phyloP scores from a whole-genome alignment of 257 asterid genomes.

The Ligustrum vulgare region DNA sequence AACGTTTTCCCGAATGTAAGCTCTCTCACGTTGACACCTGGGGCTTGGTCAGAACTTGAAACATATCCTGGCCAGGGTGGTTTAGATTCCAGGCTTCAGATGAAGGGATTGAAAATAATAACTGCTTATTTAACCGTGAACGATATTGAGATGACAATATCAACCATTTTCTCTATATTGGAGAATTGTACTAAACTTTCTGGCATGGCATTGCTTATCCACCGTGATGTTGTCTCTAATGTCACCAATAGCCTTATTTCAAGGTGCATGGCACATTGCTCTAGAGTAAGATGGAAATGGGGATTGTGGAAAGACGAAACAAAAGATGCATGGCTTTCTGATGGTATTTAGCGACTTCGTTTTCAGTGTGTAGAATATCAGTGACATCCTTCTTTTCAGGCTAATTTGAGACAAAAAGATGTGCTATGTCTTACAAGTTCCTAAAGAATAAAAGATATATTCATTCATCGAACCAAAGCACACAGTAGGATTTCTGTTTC shows the following conservation, averaged over 20 bases:
- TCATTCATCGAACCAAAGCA: background rate
- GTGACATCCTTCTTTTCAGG: background rate
- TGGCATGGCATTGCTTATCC: constrained; percentile 48
- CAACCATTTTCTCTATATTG: constrained; percentile 45
- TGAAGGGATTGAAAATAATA: constrained; percentile 56
- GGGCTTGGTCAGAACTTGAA: constrained; percentile 65
- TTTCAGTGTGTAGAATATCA: background rate
- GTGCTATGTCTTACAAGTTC: background rate
- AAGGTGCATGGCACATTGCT: constrained; percentile 46
- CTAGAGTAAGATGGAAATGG: constrained; percentile 76
- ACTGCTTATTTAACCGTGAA: constrained; percentile 59
- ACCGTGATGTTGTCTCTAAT: constrained; percentile 57
- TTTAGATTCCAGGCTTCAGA: constrained; percentile 32
- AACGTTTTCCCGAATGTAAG: constrained; percentile 49
- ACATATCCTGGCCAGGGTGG: constrained; percentile 33
- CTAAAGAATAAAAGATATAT: background rate
- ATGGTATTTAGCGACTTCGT: constrained; percentile 28
- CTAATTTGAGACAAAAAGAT: background rate
- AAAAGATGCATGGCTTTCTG: constrained; percentile 58
- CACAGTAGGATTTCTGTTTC: background rate
- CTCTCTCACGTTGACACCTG: constrained; percentile 57
- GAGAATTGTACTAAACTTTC: constrained; percentile 50
- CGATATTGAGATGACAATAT: constrained; percentile 55
- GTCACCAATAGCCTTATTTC: constrained; percentile 57
- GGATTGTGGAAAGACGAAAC: constrained; percentile 83